Evolutionary conservation across 2,329 filamentous ascomycete genomes (phyloP), one percentile per base, ranked within the genome.

Genomic region (Claviceps lovelessii): DNA sequence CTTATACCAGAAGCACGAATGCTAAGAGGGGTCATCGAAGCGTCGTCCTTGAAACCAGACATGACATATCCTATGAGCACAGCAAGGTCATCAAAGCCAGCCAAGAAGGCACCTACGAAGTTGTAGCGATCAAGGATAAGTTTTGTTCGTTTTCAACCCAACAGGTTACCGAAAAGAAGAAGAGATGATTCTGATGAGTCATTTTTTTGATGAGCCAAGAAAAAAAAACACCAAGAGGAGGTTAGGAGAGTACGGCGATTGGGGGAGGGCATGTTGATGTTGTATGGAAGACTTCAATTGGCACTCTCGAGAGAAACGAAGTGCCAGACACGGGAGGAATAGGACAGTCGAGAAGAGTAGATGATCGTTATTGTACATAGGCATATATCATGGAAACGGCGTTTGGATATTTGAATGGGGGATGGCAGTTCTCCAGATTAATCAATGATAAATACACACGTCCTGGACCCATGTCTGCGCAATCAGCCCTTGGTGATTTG

Each of bases 51-150:
- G 94, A 98, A 72, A 96, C 94, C 60, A 82, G 88, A 61, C 90
- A 93, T 61, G 90, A 96, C 62, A 77, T 86, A 19, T 91, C 86
- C 51, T 81, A 90, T 58, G 88, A 94, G 63, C 80, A 88, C 67
- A 84, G 74, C 64, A 90, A 95, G 77, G 81, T 82, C 31, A 80
- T 97, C 62, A 84, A 84, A 62, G 90, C 90, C 31, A 90, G 85
- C 61, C 88, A 95, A 66, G 93, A 97, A 75, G 93, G 93, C 51
- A 95, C 90, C 61, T 98, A 98, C 66, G 93, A 98, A 72, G 91
- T 98, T 19, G 88, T 97, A 35, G 85, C 88, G 11, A 95, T 98
- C 70, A 94, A 94, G 75, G 93, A 98, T 70, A 83, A 83, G 64
- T 94, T 81, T 72, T 98, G 93, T 68, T 84, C 88, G 31, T 95